Evolutionary conservation across 163 green algal genomes (phyloP), one percentile per base, ranked within the genome.

Genomic region (Prototheca wickerhamii): DNA sequence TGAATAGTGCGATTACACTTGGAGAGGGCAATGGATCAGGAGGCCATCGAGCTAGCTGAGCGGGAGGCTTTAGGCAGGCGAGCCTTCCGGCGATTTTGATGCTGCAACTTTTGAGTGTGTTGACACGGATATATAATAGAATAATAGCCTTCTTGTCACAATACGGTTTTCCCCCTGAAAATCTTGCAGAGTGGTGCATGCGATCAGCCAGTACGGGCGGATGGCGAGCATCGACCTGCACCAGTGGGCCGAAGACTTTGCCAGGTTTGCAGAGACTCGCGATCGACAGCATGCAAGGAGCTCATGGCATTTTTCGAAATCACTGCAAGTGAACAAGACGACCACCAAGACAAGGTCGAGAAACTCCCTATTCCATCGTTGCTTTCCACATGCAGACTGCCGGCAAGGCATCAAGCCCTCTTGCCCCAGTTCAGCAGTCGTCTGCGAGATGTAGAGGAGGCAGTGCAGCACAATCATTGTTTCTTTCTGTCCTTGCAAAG

Each of bases 221-320:
- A 61, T 82, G 2, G 77, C 79, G 0, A 63, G 81, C 4, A 74
- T 60, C 42, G 86, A 95, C 55, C 71, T 92, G 23, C 42, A 33
- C 0, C 68, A 86, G 4, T 94, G 87, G 87, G 71, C 89, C 63
- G 54, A 61, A 35, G 90, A 91, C 68, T 84, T 73, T 46, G n/a
- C 3, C 66, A 62, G 29, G 61, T 91, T 20, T 64, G 72, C 5
- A n/a, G n/a, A n/a, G n/a, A n/a, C n/a, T n/a, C n/a, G n/a, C n/a
- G n/a, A n/a, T n/a, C n/a, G n/a, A n/a, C n/a, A n/a, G n/a, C n/a
- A n/a, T n/a, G n/a, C n/a, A n/a, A n/a, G n/a, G n/a, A n/a, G n/a
- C n/a, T n/a, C n/a, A n/a, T n/a, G n/a, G n/a, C n/a, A n/a, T n/a
- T n/a, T n/a, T n/a, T n/a, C n/a, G n/a, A n/a, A n/a, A n/a, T n/a